Base-by-base conservation (phyloP, 2,329 filamentous ascomycete species). In the Diaporthe ampelina region DNA sequence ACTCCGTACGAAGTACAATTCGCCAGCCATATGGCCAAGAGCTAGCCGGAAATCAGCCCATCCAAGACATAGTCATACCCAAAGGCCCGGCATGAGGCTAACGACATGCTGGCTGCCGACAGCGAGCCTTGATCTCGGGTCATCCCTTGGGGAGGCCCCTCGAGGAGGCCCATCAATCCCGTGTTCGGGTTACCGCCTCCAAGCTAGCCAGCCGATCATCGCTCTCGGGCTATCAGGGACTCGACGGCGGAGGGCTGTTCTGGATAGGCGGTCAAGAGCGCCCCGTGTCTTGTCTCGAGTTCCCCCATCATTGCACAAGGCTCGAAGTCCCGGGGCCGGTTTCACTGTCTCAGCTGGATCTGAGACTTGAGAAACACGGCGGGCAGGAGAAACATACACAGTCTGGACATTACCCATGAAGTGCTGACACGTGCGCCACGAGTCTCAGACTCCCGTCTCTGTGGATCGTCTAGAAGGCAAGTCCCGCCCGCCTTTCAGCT, bases 261-360 rank as follows among this genome's bases (percentile, higher is more conserved):
- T 43, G 43, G 61, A 61, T 48, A 54, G 48, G 73, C 73, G 73
- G 73, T 75, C 73, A 75, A 40, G 45, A 63, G 54, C 59, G 21
- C 17, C n/a, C 50, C 65, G 37, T 69, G 70, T 48, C 61, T 65
- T 63, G 48, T 65, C 68, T 73, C 45, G 35, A 72, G n/a, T 21
- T n/a, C 54, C 45, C 45, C n/a, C 48, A 57, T 37, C 70, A 58
- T 57, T 21, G 40, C 26, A 75, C 70, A 48, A 56, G 40, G 56
- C 57, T 57, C 35, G 37, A 65, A 17, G 48, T 70, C 40, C 58
- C 24, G 48, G 32, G 7, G 17, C 40, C 45, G 43, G 40, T 63
- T 45, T 29, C 59, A 63, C n/a, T 70, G 74, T 75, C 70, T 59
- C 70, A 73, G 32, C 40, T 45, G 35, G 71, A 70, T 75, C 70